Evolutionary conservation across 2,329 filamentous ascomycete genomes (phyloP).

Genomic region (Seiridium cupressi): DNA sequence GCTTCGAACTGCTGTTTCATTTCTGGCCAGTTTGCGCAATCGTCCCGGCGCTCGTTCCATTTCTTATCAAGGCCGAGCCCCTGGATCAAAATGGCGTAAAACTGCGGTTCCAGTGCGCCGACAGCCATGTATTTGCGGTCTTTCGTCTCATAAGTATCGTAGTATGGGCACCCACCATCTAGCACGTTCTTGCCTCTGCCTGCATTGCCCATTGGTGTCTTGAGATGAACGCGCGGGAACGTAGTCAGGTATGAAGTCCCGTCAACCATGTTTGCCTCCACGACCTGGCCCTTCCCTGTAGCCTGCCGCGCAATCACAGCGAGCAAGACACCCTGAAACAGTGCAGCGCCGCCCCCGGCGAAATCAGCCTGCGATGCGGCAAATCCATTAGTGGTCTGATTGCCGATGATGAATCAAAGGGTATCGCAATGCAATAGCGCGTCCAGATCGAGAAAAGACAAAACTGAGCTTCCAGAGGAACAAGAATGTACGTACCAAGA

Average conservation of each 20-base stretch:
- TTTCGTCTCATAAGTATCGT: conserved; percentile 82
- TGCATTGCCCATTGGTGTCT: conserved; percentile 59
- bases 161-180: conserved; percentile 84
- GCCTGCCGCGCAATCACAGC: conserved; percentile 67
- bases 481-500: conserved; percentile 44
- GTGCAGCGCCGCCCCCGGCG: conserved; percentile 79
- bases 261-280: conserved; percentile 97
- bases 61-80: conserved; percentile 60
- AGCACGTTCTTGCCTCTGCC: conserved; percentile 74
- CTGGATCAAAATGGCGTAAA: conserved; percentile 68
- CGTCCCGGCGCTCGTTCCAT: conserved; percentile 53
- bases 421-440: too few species aligned
- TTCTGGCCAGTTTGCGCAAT: conserved; percentile 65
- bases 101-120: conserved; percentile 87
- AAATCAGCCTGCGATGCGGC: conserved; percentile 63
- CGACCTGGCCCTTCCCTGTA: conserved; percentile 76
- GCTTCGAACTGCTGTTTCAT: conserved; percentile 60
- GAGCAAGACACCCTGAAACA: conserved; percentile 79
- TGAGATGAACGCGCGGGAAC: conserved; percentile 69
- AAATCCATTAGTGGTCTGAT: too few species aligned
- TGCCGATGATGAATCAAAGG: too few species aligned
- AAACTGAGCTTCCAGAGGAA: too few species aligned
- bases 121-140: conserved; percentile 82
- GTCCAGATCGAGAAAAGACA: too few species aligned
- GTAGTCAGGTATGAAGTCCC: conserved; percentile 76